Evolutionary conservation across 2,329 filamentous ascomycete species (phyloP).

Genomic region (Aspergillus eucalypticola): DNA sequence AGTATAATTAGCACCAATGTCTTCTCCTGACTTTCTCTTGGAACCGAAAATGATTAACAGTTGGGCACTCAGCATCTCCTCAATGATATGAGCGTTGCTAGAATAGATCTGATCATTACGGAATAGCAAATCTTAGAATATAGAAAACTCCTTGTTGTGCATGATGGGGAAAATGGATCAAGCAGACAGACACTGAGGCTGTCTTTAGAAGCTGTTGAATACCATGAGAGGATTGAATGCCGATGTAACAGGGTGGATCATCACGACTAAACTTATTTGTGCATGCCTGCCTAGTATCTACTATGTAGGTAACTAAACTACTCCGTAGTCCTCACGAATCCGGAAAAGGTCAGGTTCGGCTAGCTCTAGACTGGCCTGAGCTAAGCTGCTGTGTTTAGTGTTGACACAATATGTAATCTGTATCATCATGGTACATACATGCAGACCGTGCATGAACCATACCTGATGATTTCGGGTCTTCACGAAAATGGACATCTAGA

Average conservation of each 20-base stretch:
- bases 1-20: too few species aligned
- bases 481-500: neutral
- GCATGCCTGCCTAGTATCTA: neutral
- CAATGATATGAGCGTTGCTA: too few species aligned
- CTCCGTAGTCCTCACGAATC: neutral
- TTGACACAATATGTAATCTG: neutral
- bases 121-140: too few species aligned
- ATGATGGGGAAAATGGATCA: too few species aligned
- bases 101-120: too few species aligned
- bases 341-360: neutral
- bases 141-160: too few species aligned
- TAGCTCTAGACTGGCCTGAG: neutral
- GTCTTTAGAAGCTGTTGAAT: too few species aligned
- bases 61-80: too few species aligned
- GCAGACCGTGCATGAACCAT: slow-evolving; percentile 8
- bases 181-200: too few species aligned
- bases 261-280: neutral
- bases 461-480: neutral
- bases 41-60: too few species aligned
- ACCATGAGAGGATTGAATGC: neutral
- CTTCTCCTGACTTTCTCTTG: too few species aligned
- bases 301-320: neutral
- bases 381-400: neutral
- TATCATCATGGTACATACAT: neutral
- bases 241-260: neutral